Evolutionary conservation across 768 basidiomycete genomes (phyloP).

Genomic region (Boletellus ananas): DNA sequence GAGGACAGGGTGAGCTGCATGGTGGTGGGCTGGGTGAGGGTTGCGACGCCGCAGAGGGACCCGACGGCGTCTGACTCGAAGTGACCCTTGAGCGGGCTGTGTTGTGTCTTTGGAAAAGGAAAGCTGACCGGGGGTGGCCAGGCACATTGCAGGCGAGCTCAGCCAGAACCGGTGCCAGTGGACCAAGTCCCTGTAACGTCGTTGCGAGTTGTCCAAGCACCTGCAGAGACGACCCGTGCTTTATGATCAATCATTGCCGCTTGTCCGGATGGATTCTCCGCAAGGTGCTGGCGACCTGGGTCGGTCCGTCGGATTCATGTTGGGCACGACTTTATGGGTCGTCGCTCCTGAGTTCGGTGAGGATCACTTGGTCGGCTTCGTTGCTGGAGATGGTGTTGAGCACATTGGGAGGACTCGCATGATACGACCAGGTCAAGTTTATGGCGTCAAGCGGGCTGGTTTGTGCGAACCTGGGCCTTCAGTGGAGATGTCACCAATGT

Average conservation of each 20-base stretch:
- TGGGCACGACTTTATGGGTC: slow-evolving; percentile 18
- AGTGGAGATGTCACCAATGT: no score
- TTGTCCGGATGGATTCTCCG: no score
- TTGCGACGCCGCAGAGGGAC: not conserved
- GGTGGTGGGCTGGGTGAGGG: not conserved
- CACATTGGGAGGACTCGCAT: slow-evolving; percentile 20
- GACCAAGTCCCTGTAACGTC: no score
- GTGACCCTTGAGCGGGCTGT: not conserved
- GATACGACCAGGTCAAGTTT: not conserved
- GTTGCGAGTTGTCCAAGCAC: no score
- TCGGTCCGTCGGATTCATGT: slow-evolving; percentile 16
- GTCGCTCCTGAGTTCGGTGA: slow-evolving; percentile 13
- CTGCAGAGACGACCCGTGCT: no score
- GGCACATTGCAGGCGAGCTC: no score
- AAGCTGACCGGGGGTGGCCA: not conserved
- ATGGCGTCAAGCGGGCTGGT: no score
- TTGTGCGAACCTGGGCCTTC: no score
- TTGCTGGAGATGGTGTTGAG: slow-evolving; percentile 19
- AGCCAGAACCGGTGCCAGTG: no score
- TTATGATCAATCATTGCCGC: no score
- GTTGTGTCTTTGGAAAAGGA: not conserved
- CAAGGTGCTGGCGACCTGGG: no score
- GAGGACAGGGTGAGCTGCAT: slow-evolving; percentile 23
- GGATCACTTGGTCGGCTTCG: slow-evolving; percentile 20
- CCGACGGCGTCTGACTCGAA: not conserved